A percentile compares a stretch with the other conserved stretches of the same genome.
phyloP scores from a whole-genome alignment of 768 basidiomycete species.

The Neoboletus magnificus region DNA sequence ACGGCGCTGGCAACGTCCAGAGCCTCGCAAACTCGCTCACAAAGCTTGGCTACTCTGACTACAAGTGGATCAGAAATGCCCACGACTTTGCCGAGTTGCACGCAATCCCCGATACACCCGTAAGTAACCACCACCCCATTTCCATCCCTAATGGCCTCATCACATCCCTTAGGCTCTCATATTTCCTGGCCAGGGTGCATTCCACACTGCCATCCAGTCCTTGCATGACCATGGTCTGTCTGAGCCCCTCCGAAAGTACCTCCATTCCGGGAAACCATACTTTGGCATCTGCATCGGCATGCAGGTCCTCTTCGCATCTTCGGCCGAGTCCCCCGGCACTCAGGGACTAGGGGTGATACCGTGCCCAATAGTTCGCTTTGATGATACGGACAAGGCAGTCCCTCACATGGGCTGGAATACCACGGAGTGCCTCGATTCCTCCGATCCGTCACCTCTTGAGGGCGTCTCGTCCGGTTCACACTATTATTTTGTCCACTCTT shows the following conservation, averaged over 20 bases:
- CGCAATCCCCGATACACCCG: constrained; percentile 44
- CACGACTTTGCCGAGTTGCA: constrained; percentile 68
- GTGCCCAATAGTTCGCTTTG: constrained; percentile 73
- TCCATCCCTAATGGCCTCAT: constrained; percentile 9
- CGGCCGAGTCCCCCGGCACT: constrained; percentile 65
- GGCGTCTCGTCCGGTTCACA: constrained; percentile 53
- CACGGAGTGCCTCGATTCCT: constrained; percentile 54
- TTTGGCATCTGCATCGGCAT: constrained; percentile 99
- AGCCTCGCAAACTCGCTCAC: constrained; percentile 90
- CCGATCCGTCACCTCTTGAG: constrained; percentile 39
- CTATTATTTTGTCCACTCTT: constrained; percentile 99
- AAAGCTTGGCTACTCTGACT: constrained; percentile 73
- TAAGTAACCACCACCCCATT: constrained; percentile 43
- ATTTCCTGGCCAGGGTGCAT: constrained; percentile 96
- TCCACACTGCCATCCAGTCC: constrained; percentile 80
- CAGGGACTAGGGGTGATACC: constrained; percentile 85
- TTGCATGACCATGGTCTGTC: constrained; percentile 70
- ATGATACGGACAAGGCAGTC: constrained; percentile 72
- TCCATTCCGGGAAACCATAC: constrained; percentile 86
- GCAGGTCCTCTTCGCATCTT: constrained; percentile 91
- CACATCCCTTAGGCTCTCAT: constrained; percentile 67
- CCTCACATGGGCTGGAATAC: constrained; percentile 99
- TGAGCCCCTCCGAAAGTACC: constrained; percentile 77
- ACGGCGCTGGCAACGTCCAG: constrained; percentile 93
- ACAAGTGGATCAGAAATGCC: constrained; percentile 81